phyloP scores from a whole-genome alignment of 2,329 filamentous ascomycete genomes.

The Fusarium sp. region DNA sequence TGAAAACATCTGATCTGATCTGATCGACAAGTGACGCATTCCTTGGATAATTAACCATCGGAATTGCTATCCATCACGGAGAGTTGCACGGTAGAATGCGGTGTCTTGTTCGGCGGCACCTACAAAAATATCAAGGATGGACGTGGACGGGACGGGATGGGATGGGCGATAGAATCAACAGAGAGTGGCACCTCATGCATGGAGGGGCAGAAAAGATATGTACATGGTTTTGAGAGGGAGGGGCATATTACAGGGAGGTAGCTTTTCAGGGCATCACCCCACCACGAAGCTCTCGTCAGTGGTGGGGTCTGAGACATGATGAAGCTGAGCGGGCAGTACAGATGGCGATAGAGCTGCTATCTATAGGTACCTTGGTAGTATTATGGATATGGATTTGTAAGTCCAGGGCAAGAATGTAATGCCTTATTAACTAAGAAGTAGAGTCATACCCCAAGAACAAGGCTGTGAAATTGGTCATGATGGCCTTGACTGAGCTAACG shows the following conservation, averaged over 20 bases:
- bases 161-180: constrained; percentile 20
- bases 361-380: not conserved
- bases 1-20: constrained; percentile 11
- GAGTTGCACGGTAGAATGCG: constrained; percentile 28
- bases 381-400: constrained; percentile 1
- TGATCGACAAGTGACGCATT: constrained; percentile 6
- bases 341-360: not conserved
- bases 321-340: not conserved
- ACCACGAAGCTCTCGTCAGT: constrained; percentile 27
- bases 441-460: not conserved
- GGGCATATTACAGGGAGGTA: constrained; percentile 10
- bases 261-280: constrained; percentile 31
- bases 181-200: constrained; percentile 20
- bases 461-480: constrained; percentile 14
- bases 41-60: not conserved
- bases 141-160: not conserved
- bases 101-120: constrained; percentile 30
- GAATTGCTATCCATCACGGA: constrained; percentile 8
- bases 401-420: not conserved
- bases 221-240: constrained; percentile 3
- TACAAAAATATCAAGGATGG: constrained; percentile 3
- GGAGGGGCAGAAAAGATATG: constrained; percentile 25
- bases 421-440: not conserved
- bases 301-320: constrained; percentile 16
- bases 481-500: not conserved